Conservation (phyloP, 345 rosid species). For the Eucalyptus sp. region DNA sequence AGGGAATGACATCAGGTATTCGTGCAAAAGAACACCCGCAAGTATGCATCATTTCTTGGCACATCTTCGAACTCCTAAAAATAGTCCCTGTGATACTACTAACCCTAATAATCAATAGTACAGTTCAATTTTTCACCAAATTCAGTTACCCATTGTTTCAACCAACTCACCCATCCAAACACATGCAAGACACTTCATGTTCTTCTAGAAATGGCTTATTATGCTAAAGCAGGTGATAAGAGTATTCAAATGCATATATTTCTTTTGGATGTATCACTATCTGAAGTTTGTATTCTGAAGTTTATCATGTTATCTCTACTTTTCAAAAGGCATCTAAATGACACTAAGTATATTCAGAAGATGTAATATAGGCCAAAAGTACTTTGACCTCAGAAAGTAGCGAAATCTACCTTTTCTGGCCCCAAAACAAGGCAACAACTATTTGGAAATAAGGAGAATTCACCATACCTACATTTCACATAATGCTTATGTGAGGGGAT, state of each 20-base stretch:
- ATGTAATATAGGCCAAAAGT: not conserved
- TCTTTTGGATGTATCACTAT: not conserved
- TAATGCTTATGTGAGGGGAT: not conserved
- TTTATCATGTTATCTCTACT: not conserved
- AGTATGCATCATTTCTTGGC: not conserved
- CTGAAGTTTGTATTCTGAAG: not conserved
- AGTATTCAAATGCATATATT: not conserved
- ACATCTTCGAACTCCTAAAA: not conserved
- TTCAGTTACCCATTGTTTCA: not conserved
- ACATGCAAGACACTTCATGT: not conserved
- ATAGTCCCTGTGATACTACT: not conserved
- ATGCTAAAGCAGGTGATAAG: not conserved
- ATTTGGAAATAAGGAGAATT: not conserved
- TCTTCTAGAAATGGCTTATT: not conserved
- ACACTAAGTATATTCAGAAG: not conserved
- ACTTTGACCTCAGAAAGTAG: not conserved
- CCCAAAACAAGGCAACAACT: not conserved
- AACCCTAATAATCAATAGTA: not conserved
- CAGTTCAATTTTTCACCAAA: not conserved
- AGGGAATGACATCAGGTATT: not conserved
- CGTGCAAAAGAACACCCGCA: not conserved
- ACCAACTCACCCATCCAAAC: not conserved
- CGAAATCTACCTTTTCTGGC: not conserved
- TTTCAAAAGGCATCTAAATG: not conserved
- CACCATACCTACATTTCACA: not conserved